These are phyloP conservation scores for Stachybotrys chlorohalonatus DNA, from an alignment of 2,329 filamentous ascomycete genomes.

Conservation along the genomic window DNA sequence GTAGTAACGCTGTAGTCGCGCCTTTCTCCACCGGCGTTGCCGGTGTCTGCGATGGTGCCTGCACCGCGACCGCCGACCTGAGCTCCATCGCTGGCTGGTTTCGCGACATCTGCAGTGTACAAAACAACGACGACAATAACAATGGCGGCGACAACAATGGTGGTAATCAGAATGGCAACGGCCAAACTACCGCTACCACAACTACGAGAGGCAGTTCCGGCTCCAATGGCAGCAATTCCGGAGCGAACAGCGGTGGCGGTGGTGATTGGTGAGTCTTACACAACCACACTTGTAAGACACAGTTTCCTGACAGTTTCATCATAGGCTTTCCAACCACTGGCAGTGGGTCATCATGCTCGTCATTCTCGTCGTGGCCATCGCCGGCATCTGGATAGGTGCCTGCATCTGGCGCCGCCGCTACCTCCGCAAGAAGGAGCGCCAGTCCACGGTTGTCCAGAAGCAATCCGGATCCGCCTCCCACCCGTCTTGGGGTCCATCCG, in stretches of 20 bases:
- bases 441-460: constrained; percentile 26
- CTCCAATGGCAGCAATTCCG: background rate
- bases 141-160: constrained; percentile 7
- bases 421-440: constrained; percentile 57
- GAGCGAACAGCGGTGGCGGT: background rate
- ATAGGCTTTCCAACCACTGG: constrained; percentile 61
- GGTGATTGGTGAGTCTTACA: constrained; percentile 35
- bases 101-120: constrained; percentile 50
- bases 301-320: constrained; percentile 1
- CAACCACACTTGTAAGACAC: background rate
- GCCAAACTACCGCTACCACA: background rate
- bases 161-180: constrained; percentile 4
- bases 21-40: constrained; percentile 46
- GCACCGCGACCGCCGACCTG: constrained; percentile 38
- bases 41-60: constrained; percentile 54
- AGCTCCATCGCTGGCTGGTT: constrained; percentile 62
- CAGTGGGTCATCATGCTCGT: constrained; percentile 78
- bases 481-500: constrained; percentile 25
- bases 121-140: constrained; percentile 9
- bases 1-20: constrained; percentile 50
- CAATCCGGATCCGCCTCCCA: constrained; percentile 25
- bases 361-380: constrained; percentile 61
- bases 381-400: constrained; percentile 56
- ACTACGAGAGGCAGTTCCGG: background rate
- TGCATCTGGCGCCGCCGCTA: constrained; percentile 67